Percentiles rank a stretch among this genome's conserved stretches.
Conservation (phyloP, 192 early-diverging fungal genomes). For the Spizellomyces sp. region DNA sequence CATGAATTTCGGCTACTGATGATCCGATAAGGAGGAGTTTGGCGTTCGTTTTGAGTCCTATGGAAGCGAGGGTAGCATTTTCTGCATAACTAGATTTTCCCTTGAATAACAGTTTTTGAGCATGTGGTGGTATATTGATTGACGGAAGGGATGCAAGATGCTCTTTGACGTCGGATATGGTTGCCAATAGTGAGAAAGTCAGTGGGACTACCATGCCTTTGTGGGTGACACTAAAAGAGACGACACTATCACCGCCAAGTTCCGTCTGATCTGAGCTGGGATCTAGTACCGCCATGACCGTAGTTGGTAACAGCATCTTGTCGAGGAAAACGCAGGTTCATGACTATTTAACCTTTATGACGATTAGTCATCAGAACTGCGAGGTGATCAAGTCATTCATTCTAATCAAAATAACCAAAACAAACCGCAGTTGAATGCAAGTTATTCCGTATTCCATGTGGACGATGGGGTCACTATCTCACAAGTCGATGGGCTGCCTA, state of each 20-base stretch:
- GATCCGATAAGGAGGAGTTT: constrained; percentile 65
- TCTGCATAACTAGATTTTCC: constrained; percentile 27
- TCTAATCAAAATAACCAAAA: too few species aligned
- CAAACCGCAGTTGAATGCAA: too few species aligned
- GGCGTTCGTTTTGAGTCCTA: constrained; percentile 28
- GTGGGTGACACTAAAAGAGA: constrained; percentile 23
- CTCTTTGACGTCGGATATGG: constrained; percentile 46
- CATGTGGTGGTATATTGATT: constrained; percentile 36
- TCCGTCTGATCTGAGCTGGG: neutral
- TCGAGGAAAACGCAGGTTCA: too few species aligned
- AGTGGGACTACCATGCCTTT: constrained; percentile 19
- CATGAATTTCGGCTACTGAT: constrained; percentile 35
- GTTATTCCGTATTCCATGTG: too few species aligned
- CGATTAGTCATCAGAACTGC: too few species aligned
- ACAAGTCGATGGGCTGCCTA: too few species aligned
- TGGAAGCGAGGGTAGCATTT: constrained; percentile 26
- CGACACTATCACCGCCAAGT: neutral
- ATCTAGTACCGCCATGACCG: neutral
- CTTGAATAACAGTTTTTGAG: constrained; percentile 63
- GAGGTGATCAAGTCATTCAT: too few species aligned
- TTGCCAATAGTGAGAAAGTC: constrained; percentile 23
- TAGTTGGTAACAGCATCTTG: too few species aligned
- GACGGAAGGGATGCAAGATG: constrained; percentile 29
- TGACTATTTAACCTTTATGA: too few species aligned
- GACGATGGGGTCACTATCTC: too few species aligned